Evolutionary conservation across 139 green algal species (phyloP).

Genomic region (Zygnema cylindricum): DNA sequence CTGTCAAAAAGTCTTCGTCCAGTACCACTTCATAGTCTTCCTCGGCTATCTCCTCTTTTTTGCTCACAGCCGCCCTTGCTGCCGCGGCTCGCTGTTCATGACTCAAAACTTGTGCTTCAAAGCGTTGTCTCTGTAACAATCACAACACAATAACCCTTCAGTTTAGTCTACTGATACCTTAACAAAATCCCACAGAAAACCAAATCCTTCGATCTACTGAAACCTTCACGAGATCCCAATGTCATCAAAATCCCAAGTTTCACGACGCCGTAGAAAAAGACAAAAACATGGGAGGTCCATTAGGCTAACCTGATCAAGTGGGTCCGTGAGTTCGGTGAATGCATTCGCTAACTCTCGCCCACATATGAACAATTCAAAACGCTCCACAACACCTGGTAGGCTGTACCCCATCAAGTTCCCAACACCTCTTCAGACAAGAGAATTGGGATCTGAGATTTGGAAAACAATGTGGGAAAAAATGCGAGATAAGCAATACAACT

Average conservation of each 20-base stretch:
- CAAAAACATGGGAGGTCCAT: not conserved
- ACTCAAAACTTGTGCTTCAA: conserved; percentile 83
- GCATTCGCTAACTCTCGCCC: conserved; percentile 93
- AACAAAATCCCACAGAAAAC: too few species aligned
- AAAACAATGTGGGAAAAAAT: too few species aligned
- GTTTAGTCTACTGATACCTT: too few species aligned
- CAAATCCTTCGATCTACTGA: too few species aligned
- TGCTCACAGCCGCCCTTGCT: not conserved
- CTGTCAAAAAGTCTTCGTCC: conserved; percentile 96
- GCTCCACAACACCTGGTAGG: conserved; percentile 83
- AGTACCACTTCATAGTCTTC: conserved; percentile 70
- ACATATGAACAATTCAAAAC: conserved; percentile 97
- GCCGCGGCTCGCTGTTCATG: conserved; percentile 59
- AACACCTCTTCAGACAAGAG: too few species aligned
- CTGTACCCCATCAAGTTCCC: conserved; percentile 8
- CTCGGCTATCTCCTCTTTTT: conserved; percentile 38
- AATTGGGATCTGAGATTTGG: too few species aligned
- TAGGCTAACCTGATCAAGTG: conserved; percentile 81
- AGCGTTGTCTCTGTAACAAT: conserved; percentile 68
- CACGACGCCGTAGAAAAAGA: not conserved
- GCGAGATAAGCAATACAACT: too few species aligned
- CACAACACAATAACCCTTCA: not conserved
- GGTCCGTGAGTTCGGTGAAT: conserved; percentile 96
- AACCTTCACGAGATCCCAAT: too few species aligned
- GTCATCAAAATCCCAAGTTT: too few species aligned